phyloP scores from a whole-genome alignment of 306 rosid species.

The Sphenostylis stenocarpa region DNA sequence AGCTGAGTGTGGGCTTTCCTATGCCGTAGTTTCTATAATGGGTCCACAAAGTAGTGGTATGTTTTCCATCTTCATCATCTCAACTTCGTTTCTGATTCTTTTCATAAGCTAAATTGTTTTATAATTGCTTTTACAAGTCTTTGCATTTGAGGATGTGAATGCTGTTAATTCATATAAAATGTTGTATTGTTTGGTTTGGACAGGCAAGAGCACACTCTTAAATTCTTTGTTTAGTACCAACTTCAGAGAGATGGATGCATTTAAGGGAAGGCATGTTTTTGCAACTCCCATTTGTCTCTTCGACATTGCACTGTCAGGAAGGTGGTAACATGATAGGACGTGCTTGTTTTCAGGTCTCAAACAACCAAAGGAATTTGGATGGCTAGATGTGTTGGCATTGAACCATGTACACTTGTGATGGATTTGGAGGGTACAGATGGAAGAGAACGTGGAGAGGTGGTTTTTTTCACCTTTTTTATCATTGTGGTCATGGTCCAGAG shows the following conservation, averaged over 20 bases:
- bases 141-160: slow-evolving; percentile 16
- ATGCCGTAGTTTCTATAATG: slow-evolving; percentile 87
- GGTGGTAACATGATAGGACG: background rate
- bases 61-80: slow-evolving; percentile 29
- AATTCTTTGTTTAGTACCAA: slow-evolving; percentile 69
- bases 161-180: too few relatives aligned
- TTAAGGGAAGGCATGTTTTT: slow-evolving; percentile 74
- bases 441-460: slow-evolving; percentile 97
- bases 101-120: background rate
- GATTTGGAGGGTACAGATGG: slow-evolving; percentile 99
- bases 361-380: slow-evolving; percentile 96
- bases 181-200: slow-evolving; percentile 27
- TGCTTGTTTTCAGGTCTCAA: slow-evolving; percentile 71
- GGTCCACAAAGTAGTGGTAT: slow-evolving; percentile 97
- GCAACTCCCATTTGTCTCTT: background rate
- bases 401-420: slow-evolving; percentile 94
- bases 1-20: slow-evolving; percentile 84
- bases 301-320: background rate
- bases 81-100: slow-evolving; percentile 9
- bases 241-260: slow-evolving; percentile 95
- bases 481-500: background rate
- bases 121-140: background rate
- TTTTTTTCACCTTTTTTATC: slow-evolving; percentile 18
- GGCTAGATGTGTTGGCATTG: slow-evolving; percentile 79
- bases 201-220: slow-evolving; percentile 92